Conservation (phyloP, 73 alveolate species). For the Durusdinium trenchii region DNA sequence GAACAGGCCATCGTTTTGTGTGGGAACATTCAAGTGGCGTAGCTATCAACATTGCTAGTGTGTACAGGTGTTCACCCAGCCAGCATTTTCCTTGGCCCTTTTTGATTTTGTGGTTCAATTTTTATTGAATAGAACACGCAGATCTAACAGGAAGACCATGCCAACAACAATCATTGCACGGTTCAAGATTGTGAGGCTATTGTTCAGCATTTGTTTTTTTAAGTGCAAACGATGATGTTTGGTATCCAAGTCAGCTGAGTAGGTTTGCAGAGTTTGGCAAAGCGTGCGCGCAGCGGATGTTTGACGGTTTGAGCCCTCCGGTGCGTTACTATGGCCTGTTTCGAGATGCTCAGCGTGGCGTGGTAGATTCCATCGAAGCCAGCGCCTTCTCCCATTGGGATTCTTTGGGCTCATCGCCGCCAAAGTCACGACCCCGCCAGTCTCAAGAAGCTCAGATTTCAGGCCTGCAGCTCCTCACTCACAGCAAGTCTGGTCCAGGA, state of each 20-base stretch:
- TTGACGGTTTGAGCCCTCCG: neutral
- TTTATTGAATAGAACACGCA: no score
- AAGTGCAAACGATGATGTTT: no score
- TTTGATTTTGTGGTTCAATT: no score
- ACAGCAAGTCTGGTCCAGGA: neutral
- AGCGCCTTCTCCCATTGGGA: neutral
- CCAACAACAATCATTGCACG: no score
- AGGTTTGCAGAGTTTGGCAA: slow-evolving; percentile 4
- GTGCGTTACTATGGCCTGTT: neutral
- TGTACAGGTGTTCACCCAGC: no score
- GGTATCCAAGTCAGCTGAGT: no score
- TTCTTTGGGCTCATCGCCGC: neutral
- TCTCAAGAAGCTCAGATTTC: neutral
- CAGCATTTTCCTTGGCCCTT: no score
- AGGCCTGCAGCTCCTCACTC: neutral
- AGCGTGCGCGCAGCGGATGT: neutral
- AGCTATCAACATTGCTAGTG: no score
- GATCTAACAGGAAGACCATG: no score
- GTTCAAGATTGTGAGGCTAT: no score
- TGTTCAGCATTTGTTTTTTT: no score
- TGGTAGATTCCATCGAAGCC: neutral
- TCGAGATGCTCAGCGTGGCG: neutral
- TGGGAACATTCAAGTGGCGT: no score
- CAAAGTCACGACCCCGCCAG: neutral
- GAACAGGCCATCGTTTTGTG: neutral